Evolutionary conservation across 2,329 filamentous ascomycete genomes (phyloP).

Genomic region (Aphanoascus verrucosus): DNA sequence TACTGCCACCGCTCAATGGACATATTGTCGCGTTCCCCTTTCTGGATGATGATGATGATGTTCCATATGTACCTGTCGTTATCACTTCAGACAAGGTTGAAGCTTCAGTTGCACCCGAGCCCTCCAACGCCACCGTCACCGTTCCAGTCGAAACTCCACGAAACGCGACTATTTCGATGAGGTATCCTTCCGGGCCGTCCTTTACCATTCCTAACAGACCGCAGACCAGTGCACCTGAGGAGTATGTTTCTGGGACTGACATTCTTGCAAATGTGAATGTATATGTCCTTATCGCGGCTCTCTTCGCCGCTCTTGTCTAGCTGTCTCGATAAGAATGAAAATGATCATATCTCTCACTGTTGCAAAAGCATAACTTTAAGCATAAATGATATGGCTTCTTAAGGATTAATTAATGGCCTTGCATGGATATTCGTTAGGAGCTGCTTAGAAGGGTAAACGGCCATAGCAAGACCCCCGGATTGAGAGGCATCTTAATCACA

Average conservation of each 20-base stretch:
- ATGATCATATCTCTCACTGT: too few species aligned
- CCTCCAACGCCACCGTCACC: background rate
- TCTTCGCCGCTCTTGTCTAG: slow-evolving; percentile 9
- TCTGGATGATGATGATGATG: background rate
- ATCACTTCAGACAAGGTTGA: background rate
- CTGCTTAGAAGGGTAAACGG: too few species aligned
- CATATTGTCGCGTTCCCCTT: too few species aligned
- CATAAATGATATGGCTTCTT: too few species aligned
- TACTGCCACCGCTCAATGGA: background rate
- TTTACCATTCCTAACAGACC: background rate
- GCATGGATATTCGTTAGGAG: too few species aligned
- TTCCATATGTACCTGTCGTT: background rate
- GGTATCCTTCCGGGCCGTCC: background rate
- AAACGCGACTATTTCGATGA: background rate
- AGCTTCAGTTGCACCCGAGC: background rate
- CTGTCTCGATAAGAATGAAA: too few species aligned
- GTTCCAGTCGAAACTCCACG: background rate
- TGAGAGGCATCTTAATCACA: too few species aligned
- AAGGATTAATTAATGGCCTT: too few species aligned
- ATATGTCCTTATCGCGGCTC: background rate
- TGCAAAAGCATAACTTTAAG: too few species aligned
- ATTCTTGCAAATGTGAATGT: background rate
- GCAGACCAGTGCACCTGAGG: background rate
- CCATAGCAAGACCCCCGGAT: too few species aligned
- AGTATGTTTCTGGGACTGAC: background rate